phyloP scores from a whole-genome alignment of 768 basidiomycete species.

The Leccinum barrowsii region DNA sequence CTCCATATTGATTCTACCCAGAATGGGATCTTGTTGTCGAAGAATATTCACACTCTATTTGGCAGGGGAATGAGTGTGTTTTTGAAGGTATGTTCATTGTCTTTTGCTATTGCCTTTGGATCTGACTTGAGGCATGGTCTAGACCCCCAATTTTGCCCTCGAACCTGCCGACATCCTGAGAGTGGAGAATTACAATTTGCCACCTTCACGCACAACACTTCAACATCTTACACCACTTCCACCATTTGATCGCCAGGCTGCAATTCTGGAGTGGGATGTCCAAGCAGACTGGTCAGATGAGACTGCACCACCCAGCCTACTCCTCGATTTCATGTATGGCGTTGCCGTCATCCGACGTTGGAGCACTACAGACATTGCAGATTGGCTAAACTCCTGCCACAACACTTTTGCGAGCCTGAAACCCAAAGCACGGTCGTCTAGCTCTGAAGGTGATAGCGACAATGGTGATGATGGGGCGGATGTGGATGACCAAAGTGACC shows the following conservation, averaged over 20 bases:
- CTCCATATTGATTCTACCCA: not conserved
- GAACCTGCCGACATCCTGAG: not conserved
- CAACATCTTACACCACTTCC: not conserved
- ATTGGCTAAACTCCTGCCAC: not conserved
- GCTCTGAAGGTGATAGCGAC: not conserved
- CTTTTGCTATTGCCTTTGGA: not conserved
- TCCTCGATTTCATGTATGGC: not conserved
- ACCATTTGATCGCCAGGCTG: not conserved
- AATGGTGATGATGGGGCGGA: too few species aligned
- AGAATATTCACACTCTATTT: not conserved
- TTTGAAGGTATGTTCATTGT: not conserved
- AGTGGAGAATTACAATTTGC: not conserved
- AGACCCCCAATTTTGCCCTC: not conserved
- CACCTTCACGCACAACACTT: not conserved
- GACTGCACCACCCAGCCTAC: not conserved
- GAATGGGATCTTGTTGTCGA: not conserved
- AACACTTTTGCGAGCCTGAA: not conserved
- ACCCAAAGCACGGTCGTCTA: not conserved
- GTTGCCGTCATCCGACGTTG: not conserved
- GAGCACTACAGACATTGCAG: not conserved
- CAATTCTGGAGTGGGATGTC: not conserved
- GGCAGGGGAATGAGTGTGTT: not conserved
- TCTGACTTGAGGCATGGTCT: not conserved
- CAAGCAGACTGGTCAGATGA: not conserved
- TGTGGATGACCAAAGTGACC: not conserved